Percentiles rank a stretch among this genome's conserved stretches.
These are phyloP conservation scores for Termitomyces sp. DNA, from an alignment of 768 basidiomycete genomes.

Conservation along the genomic window DNA sequence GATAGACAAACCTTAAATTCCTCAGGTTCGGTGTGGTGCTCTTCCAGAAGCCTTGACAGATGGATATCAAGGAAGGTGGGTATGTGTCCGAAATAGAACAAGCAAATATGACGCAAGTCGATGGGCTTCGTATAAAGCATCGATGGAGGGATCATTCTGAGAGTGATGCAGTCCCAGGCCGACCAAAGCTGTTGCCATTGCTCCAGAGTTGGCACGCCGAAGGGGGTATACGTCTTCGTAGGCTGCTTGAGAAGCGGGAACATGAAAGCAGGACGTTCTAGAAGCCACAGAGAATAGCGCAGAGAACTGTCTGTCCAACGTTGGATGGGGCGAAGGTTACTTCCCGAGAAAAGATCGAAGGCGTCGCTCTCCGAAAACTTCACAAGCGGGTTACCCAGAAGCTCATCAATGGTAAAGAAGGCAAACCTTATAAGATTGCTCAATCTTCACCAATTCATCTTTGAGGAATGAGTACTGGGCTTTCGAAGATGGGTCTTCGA, in stretches of 20 bases:
- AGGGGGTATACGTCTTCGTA: constrained; percentile 37
- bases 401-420: background rate
- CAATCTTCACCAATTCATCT: constrained; percentile 81
- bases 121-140: constrained; percentile 93
- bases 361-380: constrained; percentile 82
- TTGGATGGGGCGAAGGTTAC: constrained; percentile 80
- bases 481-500: constrained; percentile 47
- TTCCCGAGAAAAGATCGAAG: constrained; percentile 62
- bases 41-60: constrained; percentile 66
- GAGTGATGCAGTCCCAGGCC: constrained; percentile 83
- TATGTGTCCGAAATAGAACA: constrained; percentile 97
- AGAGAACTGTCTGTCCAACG: constrained; percentile 76
- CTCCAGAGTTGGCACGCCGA: constrained; percentile 64
- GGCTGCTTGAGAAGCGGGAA: constrained; percentile 63
- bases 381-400: background rate
- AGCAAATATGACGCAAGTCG: constrained; percentile 88
- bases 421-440: constrained; percentile 82
- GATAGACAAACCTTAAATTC: constrained; percentile 55
- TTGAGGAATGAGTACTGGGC: constrained; percentile 51
- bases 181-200: constrained; percentile 89
- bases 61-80: constrained; percentile 92
- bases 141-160: constrained; percentile 79
- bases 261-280: constrained; percentile 80
- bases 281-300: constrained; percentile 84
- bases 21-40: constrained; percentile 82